Conservation (phyloP, 352 stramenopile genomes). For the Phytophthora ohioensis region DNA sequence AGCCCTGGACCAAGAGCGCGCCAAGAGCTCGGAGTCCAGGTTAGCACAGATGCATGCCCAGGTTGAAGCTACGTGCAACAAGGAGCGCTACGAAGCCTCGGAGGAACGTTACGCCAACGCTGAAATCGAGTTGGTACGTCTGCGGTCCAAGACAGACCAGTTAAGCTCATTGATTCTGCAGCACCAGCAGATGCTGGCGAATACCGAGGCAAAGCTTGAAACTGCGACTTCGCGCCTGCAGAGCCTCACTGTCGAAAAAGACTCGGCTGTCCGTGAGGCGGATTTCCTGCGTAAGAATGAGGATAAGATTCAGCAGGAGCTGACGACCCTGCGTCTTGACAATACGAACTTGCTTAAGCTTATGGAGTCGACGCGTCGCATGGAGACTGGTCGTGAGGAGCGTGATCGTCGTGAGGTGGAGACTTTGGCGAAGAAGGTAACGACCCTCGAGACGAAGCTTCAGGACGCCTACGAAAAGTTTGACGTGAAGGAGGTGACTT, state of each 20-base stretch:
- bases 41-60: slow-evolving; percentile 77
- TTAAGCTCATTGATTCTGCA: slow-evolving; percentile 70
- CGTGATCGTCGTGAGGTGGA: slow-evolving; percentile 61
- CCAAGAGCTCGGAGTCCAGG: slow-evolving; percentile 56
- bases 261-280: slow-evolving; percentile 51
- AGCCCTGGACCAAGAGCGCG: slow-evolving; percentile 61
- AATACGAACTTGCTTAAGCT: slow-evolving; percentile 86
- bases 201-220: slow-evolving; percentile 69
- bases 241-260: slow-evolving; percentile 58
- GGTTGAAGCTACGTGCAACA: slow-evolving; percentile 69
- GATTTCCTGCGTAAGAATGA: slow-evolving; percentile 73
- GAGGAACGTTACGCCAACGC: slow-evolving; percentile 61
- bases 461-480: slow-evolving; percentile 71
- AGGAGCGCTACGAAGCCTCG: slow-evolving; percentile 68
- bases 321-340: slow-evolving; percentile 66
- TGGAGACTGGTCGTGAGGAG: slow-evolving; percentile 70
- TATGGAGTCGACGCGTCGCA: slow-evolving; percentile 79
- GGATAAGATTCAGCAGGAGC: slow-evolving; percentile 63
- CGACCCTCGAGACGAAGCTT: slow-evolving; percentile 59
- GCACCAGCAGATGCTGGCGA: slow-evolving; percentile 65
- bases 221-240: slow-evolving; percentile 49
- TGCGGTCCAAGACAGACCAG: slow-evolving; percentile 70
- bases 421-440: slow-evolving; percentile 56
- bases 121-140: slow-evolving; percentile 69
- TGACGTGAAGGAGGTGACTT: slow-evolving; percentile 65